Conservation (phyloP, 768 basidiomycete species). For the Phanerochaete carnosa region DNA sequence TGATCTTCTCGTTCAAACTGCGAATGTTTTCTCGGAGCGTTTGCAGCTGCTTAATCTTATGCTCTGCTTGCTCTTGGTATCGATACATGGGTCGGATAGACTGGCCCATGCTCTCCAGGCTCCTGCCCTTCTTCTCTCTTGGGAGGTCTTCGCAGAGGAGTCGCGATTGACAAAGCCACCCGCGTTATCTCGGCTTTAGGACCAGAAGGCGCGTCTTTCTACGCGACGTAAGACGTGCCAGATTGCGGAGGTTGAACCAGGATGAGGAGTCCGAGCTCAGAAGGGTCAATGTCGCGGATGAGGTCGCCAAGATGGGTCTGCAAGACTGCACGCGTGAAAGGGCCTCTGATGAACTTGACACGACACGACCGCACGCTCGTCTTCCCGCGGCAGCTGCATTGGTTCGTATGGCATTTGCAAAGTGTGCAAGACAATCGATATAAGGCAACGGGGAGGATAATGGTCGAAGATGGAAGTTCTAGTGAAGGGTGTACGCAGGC, state of each 20-base stretch:
- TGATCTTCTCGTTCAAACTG: slow-evolving; percentile 30
- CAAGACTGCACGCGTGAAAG: slow-evolving; percentile 68
- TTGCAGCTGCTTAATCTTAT: slow-evolving; percentile 37
- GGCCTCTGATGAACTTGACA: slow-evolving; percentile 36
- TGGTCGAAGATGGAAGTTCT: no score
- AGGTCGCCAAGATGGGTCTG: slow-evolving; percentile 63
- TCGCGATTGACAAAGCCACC: slow-evolving; percentile 65
- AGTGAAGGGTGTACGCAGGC: no score
- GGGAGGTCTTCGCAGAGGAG: slow-evolving; percentile 55
- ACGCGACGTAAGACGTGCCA: not conserved
- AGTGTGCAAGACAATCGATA: slow-evolving; percentile 59
- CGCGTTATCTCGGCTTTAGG: slow-evolving; percentile 49
- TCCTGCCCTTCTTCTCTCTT: slow-evolving; percentile 27
- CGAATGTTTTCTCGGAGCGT: slow-evolving; percentile 35
- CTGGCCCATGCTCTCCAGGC: slow-evolving; percentile 49
- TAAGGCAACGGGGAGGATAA: no score
- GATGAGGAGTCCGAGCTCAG: slow-evolving; percentile 76
- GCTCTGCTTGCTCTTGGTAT: slow-evolving; percentile 37
- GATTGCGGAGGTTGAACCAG: slow-evolving; percentile 36
- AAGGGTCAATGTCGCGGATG: slow-evolving; percentile 75
- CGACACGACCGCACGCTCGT: not conserved
- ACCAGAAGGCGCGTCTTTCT: slow-evolving; percentile 30
- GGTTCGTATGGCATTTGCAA: slow-evolving; percentile 47
- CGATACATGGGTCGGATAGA: slow-evolving; percentile 49
- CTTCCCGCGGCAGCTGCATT: slow-evolving; percentile 12